Evolutionary conservation across 2,329 filamentous ascomycete species (phyloP).

Genomic region (Neonectria punicea): DNA sequence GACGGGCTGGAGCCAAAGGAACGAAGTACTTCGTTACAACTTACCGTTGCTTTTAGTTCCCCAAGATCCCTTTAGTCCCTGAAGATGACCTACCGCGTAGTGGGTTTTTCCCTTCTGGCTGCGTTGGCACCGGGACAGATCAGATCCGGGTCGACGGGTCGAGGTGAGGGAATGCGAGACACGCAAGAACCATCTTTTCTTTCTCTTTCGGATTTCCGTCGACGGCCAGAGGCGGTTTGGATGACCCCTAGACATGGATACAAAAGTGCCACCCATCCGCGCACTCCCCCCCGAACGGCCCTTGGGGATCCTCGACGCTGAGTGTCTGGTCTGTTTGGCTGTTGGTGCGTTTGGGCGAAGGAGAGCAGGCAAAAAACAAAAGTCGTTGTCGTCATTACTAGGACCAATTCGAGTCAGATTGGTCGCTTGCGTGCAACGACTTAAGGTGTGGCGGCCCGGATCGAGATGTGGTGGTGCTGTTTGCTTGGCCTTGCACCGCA

Average conservation of each 20-base stretch:
- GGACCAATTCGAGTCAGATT: neutral
- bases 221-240: neutral
- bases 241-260: neutral
- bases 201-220: too few species aligned
- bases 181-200: neutral
- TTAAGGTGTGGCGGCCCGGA: constrained; percentile 21
- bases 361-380: neutral
- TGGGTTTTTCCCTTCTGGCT: neutral
- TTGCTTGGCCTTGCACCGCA: neutral
- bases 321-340: neutral
- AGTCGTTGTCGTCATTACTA: constrained; percentile 26
- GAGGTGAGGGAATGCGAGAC: neutral
- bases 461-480: constrained; percentile 1
- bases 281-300: too few species aligned
- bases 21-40: neutral
- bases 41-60: neutral
- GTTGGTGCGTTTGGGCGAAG: neutral
- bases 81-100: neutral
- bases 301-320: neutral
- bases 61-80: neutral
- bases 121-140: neutral
- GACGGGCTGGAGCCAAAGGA: neutral
- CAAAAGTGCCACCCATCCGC: too few species aligned
- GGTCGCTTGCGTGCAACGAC: neutral
- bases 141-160: neutral